Base-by-base conservation (phyloP, 148 eudicot species). In the Chenopodium suecicum region DNA sequence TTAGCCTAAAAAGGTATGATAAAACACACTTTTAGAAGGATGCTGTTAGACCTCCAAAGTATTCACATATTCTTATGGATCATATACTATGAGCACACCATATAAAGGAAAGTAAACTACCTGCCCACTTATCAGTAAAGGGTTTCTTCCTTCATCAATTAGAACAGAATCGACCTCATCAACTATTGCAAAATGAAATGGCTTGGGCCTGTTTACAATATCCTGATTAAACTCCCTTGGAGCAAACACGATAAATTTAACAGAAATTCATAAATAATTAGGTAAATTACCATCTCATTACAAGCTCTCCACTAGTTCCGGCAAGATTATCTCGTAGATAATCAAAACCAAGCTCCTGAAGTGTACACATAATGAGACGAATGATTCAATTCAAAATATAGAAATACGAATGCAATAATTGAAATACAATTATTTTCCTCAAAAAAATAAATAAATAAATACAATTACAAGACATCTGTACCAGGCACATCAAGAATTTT, bases 121-220 rank as follows among this genome's bases (percentile, higher is more conserved):
- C 93, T 91, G 88, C 74, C 97, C 96, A 86, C 99, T 97, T 81
- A 97, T 97, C 78, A 97, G 85, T 79, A 97, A 86, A 78, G 99
- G 99, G 82, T 90, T 94, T 85, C 98, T 92, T 78, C 99, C 99
- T 88, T 97, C 99, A 85, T 97, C 99, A 75, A 97, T 93, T 67
- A 97, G 97, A 63, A 97, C 98, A 20, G 98, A 97, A 88, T 97
- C 99, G 80, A 97, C 97, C 91, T 97, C 99, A 80, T 97, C 99
- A 81, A 94, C 93, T 74, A 97, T 93, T 64, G 97, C 98, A 91
- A 94, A 97, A 88, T 97, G 97, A 86, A 97, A 97, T 80, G 99
- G 98, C 84, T 91, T 92, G 84, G 99, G 98, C 99, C 99, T 97
- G 93, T 88, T 25, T 50, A 10, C 19, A 78, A 56, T 81, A 50